A percentile compares a stretch with the other conserved stretches of the same genome.
Conservation (phyloP, 2,329 filamentous ascomycete species). For the Fusarium sterilihyphosum region DNA sequence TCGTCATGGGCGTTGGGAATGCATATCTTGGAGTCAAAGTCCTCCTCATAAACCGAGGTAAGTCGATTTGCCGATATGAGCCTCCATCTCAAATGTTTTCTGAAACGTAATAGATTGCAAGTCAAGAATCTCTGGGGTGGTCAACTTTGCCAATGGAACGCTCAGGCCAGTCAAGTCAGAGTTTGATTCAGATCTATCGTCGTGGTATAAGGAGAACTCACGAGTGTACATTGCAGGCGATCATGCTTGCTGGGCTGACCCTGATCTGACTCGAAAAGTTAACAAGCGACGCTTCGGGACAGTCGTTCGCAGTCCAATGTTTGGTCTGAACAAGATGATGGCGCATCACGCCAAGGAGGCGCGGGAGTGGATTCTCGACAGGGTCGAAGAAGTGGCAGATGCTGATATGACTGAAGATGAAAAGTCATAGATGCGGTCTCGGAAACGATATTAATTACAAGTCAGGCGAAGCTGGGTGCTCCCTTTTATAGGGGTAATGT, state of each 20-base stretch:
- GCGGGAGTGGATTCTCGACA: conserved; percentile 60
- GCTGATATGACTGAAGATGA: conserved; percentile 64
- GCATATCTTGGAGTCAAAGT: conserved; percentile 86
- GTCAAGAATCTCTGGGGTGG: conserved; percentile 72
- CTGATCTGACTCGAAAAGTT: conserved; percentile 67
- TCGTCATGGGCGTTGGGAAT: conserved; percentile 89
- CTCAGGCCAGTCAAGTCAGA: conserved; percentile 84
- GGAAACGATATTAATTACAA: background rate
- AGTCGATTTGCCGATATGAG: conserved; percentile 13
- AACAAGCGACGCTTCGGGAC: conserved; percentile 69
- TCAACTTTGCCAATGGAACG: conserved; percentile 83
- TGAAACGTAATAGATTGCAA: conserved; percentile 65
- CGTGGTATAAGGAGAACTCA: conserved; percentile 87
- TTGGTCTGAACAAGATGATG: conserved; percentile 66
- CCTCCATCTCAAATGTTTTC: background rate
- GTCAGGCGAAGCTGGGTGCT: background rate
- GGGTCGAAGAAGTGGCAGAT: conserved; percentile 47
- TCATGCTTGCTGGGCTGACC: conserved; percentile 79
- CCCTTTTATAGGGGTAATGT: background rate
- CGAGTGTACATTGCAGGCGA: conserved; percentile 79
- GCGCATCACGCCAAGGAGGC: conserved; percentile 62
- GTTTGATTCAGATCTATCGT: conserved; percentile 74
- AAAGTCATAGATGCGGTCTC: conserved; percentile 39
- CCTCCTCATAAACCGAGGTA: conserved; percentile 80
- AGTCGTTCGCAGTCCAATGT: conserved; percentile 62